A percentile compares a stretch with the other conserved stretches of the same genome.
These are phyloP conservation scores for Tetrapisispora nanseiensis DNA, from an alignment of 805 yeast genomes.

Conservation along the genomic window DNA sequence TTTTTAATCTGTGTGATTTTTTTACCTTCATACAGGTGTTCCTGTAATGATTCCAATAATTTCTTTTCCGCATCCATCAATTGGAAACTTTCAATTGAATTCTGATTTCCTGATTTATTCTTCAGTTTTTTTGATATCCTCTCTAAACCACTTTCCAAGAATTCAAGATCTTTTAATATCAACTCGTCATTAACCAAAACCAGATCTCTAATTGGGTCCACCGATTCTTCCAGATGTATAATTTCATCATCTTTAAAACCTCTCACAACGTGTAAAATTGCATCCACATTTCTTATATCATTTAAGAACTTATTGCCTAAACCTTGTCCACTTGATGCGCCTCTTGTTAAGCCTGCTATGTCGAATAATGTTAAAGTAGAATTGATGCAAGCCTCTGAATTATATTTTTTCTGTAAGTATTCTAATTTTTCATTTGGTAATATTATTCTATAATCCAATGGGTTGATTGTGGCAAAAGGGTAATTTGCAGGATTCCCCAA, in stretches of 20 bases:
- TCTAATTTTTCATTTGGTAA: conserved; percentile 60
- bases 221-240: conserved; percentile 62
- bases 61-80: conserved; percentile 34
- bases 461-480: conserved; percentile 88
- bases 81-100: conserved; percentile 1
- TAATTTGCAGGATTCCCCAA: conserved; percentile 96
- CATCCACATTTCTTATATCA: conserved; percentile 72
- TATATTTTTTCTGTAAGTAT: conserved; percentile 44
- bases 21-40: conserved; percentile 41
- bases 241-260: conserved; percentile 68
- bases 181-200: conserved; percentile 68
- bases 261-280: conserved; percentile 70
- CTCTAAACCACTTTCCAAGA: conserved; percentile 50
- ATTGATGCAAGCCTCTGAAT: conserved; percentile 54
- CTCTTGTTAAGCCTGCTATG: conserved; percentile 75
- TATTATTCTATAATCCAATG: conserved; percentile 65
- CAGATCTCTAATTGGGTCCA: conserved; percentile 67
- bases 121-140: conserved; percentile 35
- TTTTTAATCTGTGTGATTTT: conserved; percentile 53
- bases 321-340: conserved; percentile 79
- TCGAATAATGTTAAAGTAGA: conserved; percentile 64
- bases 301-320: conserved; percentile 72
- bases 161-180: conserved; percentile 68
- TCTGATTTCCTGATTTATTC: conserved; percentile 21
- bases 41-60: conserved; percentile 33